A percentile compares a stretch with the other conserved stretches of the same genome.
Evolutionary conservation across 352 stramenopile genomes (phyloP).

Genomic region (Detonula confervacea): DNA sequence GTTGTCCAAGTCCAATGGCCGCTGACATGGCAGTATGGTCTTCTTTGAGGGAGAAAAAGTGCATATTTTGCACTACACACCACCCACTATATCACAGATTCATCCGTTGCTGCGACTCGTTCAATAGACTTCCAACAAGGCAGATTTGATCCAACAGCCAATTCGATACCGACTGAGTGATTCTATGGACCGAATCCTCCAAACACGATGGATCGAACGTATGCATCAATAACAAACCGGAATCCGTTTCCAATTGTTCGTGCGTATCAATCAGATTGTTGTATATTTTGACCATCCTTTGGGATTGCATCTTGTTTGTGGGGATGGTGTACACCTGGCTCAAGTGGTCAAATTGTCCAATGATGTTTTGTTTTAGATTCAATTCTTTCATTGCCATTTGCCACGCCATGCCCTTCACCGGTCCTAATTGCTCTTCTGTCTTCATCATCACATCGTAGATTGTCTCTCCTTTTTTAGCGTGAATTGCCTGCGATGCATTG

Average conservation of each 20-base stretch:
- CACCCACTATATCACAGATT: too few species aligned
- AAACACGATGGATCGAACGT: constrained; percentile 47
- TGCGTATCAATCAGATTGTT: constrained; percentile 61
- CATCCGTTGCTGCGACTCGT: constrained; percentile 15
- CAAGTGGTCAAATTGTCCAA: constrained; percentile 7
- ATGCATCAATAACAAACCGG: constrained; percentile 37
- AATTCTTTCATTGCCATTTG: constrained; percentile 42
- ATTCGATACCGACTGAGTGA: constrained; percentile 48
- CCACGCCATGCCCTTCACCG: constrained; percentile 53
- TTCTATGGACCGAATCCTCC: constrained; percentile 41
- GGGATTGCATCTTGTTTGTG: constrained; percentile 41
- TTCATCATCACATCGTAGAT: constrained; percentile 38
- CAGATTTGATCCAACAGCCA: constrained; percentile 50
- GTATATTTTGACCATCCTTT: constrained; percentile 52
- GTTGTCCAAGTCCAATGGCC: too few species aligned
- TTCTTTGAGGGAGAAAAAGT: too few species aligned
- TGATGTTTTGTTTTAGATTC: constrained; percentile 20
- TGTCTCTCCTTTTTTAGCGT: constrained; percentile 36
- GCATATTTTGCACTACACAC: too few species aligned
- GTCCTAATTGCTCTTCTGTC: constrained; percentile 44
- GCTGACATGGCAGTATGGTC: too few species aligned
- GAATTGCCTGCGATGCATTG: constrained; percentile 54
- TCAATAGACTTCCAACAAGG: constrained; percentile 25
- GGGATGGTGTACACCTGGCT: constrained; percentile 20
- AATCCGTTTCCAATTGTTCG: constrained; percentile 46